A percentile compares a stretch with the other conserved stretches of the same genome.
phyloP scores from a whole-genome alignment of 345 rosid genomes.

The Gossypium stocksii region DNA sequence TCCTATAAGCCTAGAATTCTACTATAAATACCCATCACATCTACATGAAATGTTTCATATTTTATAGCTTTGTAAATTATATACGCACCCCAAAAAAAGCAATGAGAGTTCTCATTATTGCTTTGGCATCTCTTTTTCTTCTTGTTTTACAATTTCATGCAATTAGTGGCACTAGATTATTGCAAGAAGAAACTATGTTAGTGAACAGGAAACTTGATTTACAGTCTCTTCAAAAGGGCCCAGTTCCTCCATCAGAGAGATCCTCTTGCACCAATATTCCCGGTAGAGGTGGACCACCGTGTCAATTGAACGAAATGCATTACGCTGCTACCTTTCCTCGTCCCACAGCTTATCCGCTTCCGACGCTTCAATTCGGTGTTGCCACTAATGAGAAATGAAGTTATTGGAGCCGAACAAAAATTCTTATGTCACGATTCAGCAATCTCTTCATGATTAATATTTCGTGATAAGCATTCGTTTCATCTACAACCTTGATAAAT shows the following conservation, averaged over 20 bases:
- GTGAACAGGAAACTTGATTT: slow-evolving; percentile 3
- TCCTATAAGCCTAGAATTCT: neutral
- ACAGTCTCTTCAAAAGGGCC: slow-evolving; percentile 47
- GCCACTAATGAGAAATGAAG: slow-evolving; percentile 21
- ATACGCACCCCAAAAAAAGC: neutral
- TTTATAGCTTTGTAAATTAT: no score
- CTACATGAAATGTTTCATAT: neutral
- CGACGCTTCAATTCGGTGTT: slow-evolving; percentile 20
- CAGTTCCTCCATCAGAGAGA: slow-evolving; percentile 32
- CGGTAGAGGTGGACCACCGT: slow-evolving; percentile 30
- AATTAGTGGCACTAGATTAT: slow-evolving; percentile 24
- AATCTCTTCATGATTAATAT: neutral
- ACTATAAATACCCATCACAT: neutral
- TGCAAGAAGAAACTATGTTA: slow-evolving; percentile 11
- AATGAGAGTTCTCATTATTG: slow-evolving; percentile 20
- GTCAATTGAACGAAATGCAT: slow-evolving; percentile 42
- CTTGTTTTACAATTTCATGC: slow-evolving; percentile 19
- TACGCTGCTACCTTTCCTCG: slow-evolving; percentile 20
- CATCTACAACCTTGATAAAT: no score
- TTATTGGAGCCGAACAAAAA: neutral
- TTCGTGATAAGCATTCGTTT: neutral
- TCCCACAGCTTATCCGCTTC: slow-evolving; percentile 26
- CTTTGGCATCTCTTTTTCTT: slow-evolving; percentile 15
- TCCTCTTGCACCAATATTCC: slow-evolving; percentile 68
- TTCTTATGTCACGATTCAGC: neutral